These are phyloP conservation scores for Pythium rhizo-oryzae DNA, from an alignment of 352 stramenopile genomes.

Conservation along the genomic window DNA sequence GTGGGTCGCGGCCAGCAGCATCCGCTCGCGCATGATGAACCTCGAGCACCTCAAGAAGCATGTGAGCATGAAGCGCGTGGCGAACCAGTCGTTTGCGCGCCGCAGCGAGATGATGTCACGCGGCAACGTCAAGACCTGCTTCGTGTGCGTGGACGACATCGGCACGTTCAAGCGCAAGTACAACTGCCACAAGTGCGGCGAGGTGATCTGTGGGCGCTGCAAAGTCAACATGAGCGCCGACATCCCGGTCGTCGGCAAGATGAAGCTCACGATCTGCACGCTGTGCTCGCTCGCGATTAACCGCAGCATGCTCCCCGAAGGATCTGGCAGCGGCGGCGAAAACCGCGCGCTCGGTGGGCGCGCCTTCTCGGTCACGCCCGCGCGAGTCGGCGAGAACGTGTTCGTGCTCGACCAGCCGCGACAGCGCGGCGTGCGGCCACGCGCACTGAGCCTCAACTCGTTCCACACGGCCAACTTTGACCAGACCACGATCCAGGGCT, in stretches of 20 bases:
- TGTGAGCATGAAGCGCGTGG: conserved; percentile 78
- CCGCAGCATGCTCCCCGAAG: conserved; percentile 55
- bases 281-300: conserved; percentile 80
- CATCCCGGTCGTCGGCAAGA: conserved; percentile 80
- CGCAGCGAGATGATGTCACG: conserved; percentile 66
- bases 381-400: conserved; percentile 33
- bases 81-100: conserved; percentile 70
- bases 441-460: conserved; percentile 69
- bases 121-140: conserved; percentile 79
- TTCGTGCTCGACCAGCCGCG: neutral
- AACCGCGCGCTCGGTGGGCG: conserved; percentile 37
- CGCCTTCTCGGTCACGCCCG: conserved; percentile 48
- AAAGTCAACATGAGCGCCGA: conserved; percentile 80
- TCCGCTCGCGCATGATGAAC: conserved; percentile 69
- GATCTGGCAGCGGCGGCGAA: conserved; percentile 36
- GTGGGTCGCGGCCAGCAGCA: conserved; percentile 63
- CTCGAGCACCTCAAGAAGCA: conserved; percentile 83
- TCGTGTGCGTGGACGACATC: conserved; percentile 81
- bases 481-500: conserved; percentile 42
- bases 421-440: neutral
- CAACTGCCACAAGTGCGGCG: conserved; percentile 85
- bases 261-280: conserved; percentile 88
- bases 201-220: conserved; percentile 74
- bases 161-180: conserved; percentile 79
- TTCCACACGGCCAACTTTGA: conserved; percentile 87